Base-by-base conservation (phyloP, 2,329 filamentous ascomycete species). In the Aspergillus uvarum region DNA sequence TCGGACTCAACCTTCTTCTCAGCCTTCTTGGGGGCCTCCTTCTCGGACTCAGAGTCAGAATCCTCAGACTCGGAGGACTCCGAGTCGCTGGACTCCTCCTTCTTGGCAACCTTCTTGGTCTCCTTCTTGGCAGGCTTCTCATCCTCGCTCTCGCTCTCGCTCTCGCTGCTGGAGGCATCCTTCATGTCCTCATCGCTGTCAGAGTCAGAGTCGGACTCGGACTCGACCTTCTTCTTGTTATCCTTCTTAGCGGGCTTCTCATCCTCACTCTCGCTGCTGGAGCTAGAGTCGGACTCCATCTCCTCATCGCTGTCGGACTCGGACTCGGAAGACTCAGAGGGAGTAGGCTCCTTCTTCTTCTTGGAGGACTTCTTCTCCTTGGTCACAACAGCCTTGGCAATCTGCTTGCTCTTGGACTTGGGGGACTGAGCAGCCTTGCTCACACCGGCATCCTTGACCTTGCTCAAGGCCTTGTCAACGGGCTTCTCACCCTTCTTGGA, bases 381-480 rank as follows among this genome's bases (percentile, higher is more conserved):
- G 53, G 69, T 59, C 56, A 71, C 74, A 31, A 77, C 67, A 63
- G 78, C 73, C 62, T 73, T 74, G 61, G 78, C 77, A 57, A 79
- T 68, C 60, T 75, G 72, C 72, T 80, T 80, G 74, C 75, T 76
- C 76, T 80, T 79, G 57, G 72, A 65, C 68, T 79, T 79, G 35
- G 74, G 70, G 59, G 73, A 76, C 69, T 79, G 70, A 56, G 79
- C 72, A 48, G 76, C 66, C 73, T 81, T 82, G 65, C 74, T 73
- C 58, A 81, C 74, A 62, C 74, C 78, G 60, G 74, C 73, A 65
- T 76, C 74, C 74, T 81, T 81, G 69, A 80, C 79, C 72, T 81
- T 81, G 72, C 68, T 74, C 65, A 81, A 61, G 66, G 74, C 67
- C 73, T 80, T 80, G 70, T 74, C 72, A 62, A 67, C 70, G 62